Evolutionary conservation across 2,329 filamentous ascomycete genomes (phyloP).

Genomic region (Corinectria fuckeliana): DNA sequence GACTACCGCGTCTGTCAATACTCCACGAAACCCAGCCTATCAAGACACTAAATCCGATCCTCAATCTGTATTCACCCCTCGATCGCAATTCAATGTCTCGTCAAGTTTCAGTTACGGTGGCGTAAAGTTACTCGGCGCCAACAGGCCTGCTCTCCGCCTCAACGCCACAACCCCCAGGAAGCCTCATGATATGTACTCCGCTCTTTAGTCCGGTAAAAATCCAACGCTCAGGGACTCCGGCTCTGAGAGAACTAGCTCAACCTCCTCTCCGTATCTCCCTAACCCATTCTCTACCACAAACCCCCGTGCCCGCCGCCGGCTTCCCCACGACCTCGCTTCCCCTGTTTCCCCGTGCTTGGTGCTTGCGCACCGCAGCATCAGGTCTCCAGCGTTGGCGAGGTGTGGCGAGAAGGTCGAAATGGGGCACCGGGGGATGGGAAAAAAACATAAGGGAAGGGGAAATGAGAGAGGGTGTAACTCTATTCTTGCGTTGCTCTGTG

Average conservation of each 20-base stretch:
- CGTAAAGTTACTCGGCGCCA: background rate
- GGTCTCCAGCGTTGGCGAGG: constrained; percentile 3
- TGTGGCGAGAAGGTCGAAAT: background rate
- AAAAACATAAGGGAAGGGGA: constrained; percentile 1
- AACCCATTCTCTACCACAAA: background rate
- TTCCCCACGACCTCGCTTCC: background rate
- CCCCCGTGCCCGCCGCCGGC: constrained; percentile 9
- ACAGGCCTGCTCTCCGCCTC: background rate
- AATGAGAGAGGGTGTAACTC: constrained; percentile 34
- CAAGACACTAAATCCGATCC: background rate
- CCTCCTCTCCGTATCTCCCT: constrained; percentile 17
- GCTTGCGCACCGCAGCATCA: constrained; percentile 40
- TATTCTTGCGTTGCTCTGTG: constrained; percentile 68
- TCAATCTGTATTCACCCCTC: background rate
- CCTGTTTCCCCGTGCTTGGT: constrained; percentile 35
- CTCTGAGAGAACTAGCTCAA: constrained; percentile 67
- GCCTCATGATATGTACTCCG: constrained; percentile 57
- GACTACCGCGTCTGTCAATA: background rate
- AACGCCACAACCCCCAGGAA: background rate
- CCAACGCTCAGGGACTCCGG: constrained; percentile 64
- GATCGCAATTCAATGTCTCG: background rate
- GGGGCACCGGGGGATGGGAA: background rate
- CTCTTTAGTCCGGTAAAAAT: constrained; percentile 67
- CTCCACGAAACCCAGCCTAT: background rate
- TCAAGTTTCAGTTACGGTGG: background rate